A percentile compares a stretch with the other conserved stretches of the same genome.
phyloP scores from a whole-genome alignment of 805 yeast species.

The Starmerella geochares region DNA sequence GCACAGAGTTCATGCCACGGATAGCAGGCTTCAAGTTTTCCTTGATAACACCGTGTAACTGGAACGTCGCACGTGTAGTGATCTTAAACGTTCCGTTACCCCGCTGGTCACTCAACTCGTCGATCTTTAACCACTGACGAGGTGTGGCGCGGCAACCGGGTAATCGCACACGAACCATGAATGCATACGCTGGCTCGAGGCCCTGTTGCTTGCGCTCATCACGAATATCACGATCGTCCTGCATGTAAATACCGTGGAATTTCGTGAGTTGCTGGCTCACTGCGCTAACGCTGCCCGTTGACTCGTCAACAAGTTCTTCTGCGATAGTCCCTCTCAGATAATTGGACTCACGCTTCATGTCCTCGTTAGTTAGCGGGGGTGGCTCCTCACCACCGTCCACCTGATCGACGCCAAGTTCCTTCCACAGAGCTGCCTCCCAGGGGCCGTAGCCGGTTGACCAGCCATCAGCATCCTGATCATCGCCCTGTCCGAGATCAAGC shows the following conservation, averaged over 20 bases:
- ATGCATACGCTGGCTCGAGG: constrained; percentile 88
- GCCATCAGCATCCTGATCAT: constrained; percentile 96
- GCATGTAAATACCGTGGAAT: constrained; percentile 97
- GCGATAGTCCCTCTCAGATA: constrained; percentile 87
- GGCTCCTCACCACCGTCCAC: constrained; percentile 80
- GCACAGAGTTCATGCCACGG: constrained; percentile 80
- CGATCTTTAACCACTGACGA: constrained; percentile 77
- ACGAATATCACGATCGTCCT: constrained; percentile 93
- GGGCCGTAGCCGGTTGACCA: constrained; percentile 78
- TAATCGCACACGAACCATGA: constrained; percentile 90
- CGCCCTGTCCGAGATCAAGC: constrained; percentile 77
- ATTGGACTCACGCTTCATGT: constrained; percentile 79
- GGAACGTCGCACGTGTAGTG: constrained; percentile 95
- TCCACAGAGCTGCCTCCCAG: constrained; percentile 84
- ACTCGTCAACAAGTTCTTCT: constrained; percentile 66
- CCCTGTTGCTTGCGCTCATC: constrained; percentile 89
- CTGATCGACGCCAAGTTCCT: constrained; percentile 73
- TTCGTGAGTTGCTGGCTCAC: constrained; percentile 89
- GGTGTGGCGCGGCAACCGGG: constrained; percentile 91
- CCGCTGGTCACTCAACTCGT: constrained; percentile 62
- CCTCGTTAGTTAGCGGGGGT: constrained; percentile 88
- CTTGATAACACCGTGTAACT: constrained; percentile 88
- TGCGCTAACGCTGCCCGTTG: constrained; percentile 86
- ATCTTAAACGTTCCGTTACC: constrained; percentile 92
- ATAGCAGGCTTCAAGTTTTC: constrained; percentile 81